These are phyloP conservation scores for Dispira simplex DNA, from an alignment of 192 early-diverging fungal species.

Conservation along the genomic window DNA sequence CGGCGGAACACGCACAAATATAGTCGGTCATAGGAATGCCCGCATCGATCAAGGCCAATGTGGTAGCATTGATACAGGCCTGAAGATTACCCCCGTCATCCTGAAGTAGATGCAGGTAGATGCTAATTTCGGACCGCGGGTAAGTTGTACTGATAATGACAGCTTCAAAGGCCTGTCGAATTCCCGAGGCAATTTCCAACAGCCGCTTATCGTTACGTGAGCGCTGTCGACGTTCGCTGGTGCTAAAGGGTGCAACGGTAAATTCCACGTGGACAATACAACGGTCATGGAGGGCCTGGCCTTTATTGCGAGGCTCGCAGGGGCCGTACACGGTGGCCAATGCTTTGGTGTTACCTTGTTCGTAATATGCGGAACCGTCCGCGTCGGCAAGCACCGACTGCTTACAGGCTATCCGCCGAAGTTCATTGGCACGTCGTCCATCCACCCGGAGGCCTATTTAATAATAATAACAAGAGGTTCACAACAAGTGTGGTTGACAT, in stretches of 20 bases:
- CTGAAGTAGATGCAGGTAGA: slow-evolving; percentile 86
- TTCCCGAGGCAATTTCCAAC: slow-evolving; percentile 67
- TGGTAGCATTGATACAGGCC: slow-evolving; percentile 70
- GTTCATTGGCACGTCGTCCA: slow-evolving; percentile 77
- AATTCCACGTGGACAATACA: slow-evolving; percentile 81
- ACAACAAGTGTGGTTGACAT: not conserved
- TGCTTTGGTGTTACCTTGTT: slow-evolving; percentile 92
- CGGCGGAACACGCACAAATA: slow-evolving; percentile 77
- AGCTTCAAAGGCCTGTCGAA: slow-evolving; percentile 86
- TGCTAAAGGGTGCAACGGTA: slow-evolving; percentile 81
- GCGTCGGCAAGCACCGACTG: slow-evolving; percentile 66
- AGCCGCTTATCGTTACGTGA: slow-evolving; percentile 82
- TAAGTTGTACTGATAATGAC: slow-evolving; percentile 58
- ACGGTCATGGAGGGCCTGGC: slow-evolving; percentile 43
- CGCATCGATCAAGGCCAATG: slow-evolving; percentile 67
- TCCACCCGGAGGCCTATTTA: slow-evolving; percentile 76
- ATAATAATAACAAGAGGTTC: not conserved
- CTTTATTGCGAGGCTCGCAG: slow-evolving; percentile 49
- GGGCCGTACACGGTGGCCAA: slow-evolving; percentile 89
- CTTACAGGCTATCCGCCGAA: slow-evolving; percentile 66
- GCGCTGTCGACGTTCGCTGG: slow-evolving; percentile 69
- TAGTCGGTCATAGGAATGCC: slow-evolving; percentile 71
- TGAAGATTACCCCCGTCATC: slow-evolving; percentile 77
- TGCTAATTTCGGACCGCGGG: slow-evolving; percentile 82
- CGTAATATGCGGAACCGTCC: slow-evolving; percentile 88